Conservation (phyloP, 23 red algal genomes). For the Chondrus crispus region DNA sequence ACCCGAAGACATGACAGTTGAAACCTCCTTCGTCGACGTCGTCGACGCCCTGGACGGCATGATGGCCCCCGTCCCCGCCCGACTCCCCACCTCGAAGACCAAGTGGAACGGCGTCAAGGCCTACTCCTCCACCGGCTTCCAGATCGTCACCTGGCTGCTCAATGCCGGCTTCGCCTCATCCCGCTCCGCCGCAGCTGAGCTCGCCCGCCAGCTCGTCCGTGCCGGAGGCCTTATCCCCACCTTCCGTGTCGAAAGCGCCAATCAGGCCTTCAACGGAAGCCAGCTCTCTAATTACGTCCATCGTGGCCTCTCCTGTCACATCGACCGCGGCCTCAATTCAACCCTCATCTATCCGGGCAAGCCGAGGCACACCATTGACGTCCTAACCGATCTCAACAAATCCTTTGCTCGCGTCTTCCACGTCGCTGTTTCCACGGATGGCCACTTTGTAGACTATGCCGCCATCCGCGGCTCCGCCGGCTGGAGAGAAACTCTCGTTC, state of each 20-base stretch:
- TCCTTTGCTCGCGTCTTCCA: constrained; percentile 42
- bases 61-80: constrained; percentile 22
- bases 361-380: not conserved
- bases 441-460: constrained; percentile 44
- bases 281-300: constrained; percentile 5
- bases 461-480: not conserved
- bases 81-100: not conserved
- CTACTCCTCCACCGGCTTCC: not conserved
- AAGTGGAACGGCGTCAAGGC: constrained; percentile 41
- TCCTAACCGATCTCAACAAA: constrained; percentile 32
- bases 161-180: constrained; percentile 20
- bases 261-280: not conserved
- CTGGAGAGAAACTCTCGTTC: constrained; percentile 33
- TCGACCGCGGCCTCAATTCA: constrained; percentile 29
- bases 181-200: not conserved
- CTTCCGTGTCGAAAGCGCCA: constrained; percentile 26
- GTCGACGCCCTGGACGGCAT: constrained; percentile 40
- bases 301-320: constrained; percentile 13
- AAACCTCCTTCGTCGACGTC: constrained; percentile 23
- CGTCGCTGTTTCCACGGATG: constrained; percentile 13
- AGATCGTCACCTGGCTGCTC: constrained; percentile 43
- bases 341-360: not conserved
- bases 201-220: constrained; percentile 40
- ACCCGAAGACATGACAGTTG: constrained; percentile 5
- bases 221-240: constrained; percentile 23